Evolutionary conservation across 257 asterid genomes (phyloP), one percentile per base, ranked within the genome.

Genomic region (Cynanchum wilfordii): DNA sequence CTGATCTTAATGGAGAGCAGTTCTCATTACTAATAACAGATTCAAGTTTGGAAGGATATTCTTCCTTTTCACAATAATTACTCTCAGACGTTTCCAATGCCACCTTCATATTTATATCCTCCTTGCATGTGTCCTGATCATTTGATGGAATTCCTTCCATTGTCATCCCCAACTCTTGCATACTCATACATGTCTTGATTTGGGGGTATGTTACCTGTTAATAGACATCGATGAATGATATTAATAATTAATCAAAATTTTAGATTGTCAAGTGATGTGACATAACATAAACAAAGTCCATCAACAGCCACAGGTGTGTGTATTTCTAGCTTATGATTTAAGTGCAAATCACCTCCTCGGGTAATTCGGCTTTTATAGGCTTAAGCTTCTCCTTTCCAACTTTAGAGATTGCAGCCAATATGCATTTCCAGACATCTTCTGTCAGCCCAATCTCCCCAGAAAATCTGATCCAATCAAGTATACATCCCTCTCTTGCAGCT

Each of bases 381-480:
- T 91, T 93, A 70, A 93, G 75, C 83, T 87, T 91, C 15, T 91
- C 95, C 62, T 79, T 87, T 75, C 97, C 98, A 73, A 88, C 94
- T 88, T 83, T 89, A 47, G 83, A 70, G 57, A 82, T 80, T 38
- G 73, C 93, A 63, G 69, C 77, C 83, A 82, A 85, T 78, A 93
- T 84, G 74, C n/a, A 74, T 24, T 66, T 74, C 73, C 73, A 68
- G 38, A 78, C 78, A 82, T 87, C 95, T 74, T 66, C 77, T 0
- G 92, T 84, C 70, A 93, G 71, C 74, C 89, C 94, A 69, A 85
- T 75, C 86, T 91, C 96, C 65, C 42, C 76, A 72, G 91, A 86
- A 33, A 93, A 79, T 81, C 96, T 87, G 75, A 75, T 72, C 97
- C 97, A 93, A 83, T 91, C 90, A 80, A 91, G 38, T 51, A 68